A percentile compares a stretch with the other conserved stretches of the same genome.
Conservation (phyloP, 2,329 filamentous ascomycete species). For the Botryotinia convoluta region DNA sequence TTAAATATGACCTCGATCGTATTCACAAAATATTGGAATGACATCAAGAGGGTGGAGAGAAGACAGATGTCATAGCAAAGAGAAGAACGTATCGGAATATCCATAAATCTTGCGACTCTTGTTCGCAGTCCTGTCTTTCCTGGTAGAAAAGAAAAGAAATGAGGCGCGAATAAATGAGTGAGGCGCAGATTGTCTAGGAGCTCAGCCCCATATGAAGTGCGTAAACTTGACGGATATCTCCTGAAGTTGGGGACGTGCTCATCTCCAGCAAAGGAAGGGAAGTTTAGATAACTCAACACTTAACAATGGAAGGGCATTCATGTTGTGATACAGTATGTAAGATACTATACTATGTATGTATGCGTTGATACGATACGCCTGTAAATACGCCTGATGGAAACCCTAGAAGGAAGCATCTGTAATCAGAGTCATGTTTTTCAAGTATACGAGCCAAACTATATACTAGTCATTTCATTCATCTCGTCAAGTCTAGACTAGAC, state of each 20-base stretch:
- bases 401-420: background rate
- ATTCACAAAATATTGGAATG: background rate
- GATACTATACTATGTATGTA: background rate
- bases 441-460: background rate
- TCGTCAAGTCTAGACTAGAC: slow-evolving; percentile 4
- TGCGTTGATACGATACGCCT: background rate
- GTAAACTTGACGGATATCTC: slow-evolving; percentile 18
- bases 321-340: background rate
- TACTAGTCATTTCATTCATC: background rate
- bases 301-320: background rate
- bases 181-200: slow-evolving; percentile 16
- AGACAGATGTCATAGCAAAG: background rate
- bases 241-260: slow-evolving; percentile 12
- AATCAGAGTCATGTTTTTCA: background rate
- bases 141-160: slow-evolving; percentile 7
- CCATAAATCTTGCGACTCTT: background rate
- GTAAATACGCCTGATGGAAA: background rate
- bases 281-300: background rate
- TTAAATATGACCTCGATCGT: background rate
- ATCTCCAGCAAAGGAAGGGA: slow-evolving; percentile 2
- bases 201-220: slow-evolving; percentile 20
- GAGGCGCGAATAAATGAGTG: slow-evolving; percentile 10
- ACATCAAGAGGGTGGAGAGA: background rate
- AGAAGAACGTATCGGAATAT: background rate
- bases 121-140: background rate